These are phyloP conservation scores for Pseudogymnoascus sp. DNA, from an alignment of 2,329 filamentous ascomycete genomes.

Conservation along the genomic window DNA sequence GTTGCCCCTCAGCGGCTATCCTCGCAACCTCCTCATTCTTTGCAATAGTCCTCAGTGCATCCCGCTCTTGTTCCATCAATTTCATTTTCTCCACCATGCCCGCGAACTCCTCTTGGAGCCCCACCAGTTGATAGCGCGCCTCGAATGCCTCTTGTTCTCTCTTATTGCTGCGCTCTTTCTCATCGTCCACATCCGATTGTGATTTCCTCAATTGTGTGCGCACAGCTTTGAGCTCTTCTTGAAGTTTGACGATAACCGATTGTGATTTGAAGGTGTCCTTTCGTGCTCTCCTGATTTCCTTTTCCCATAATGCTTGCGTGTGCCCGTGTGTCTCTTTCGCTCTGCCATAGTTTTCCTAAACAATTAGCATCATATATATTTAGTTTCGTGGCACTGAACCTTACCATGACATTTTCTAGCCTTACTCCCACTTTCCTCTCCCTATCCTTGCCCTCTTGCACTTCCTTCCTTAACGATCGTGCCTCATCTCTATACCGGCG, in stretches of 20 bases:
- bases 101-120: conserved; percentile 57
- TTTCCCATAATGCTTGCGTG: conserved; percentile 61
- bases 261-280: conserved; percentile 72
- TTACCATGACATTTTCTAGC: conserved; percentile 60
- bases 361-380: conserved; percentile 23
- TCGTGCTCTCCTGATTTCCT: conserved; percentile 59
- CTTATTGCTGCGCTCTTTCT: conserved; percentile 51
- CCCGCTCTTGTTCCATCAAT: conserved; percentile 63
- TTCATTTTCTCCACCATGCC: conserved; percentile 54
- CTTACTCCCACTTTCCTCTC: conserved; percentile 59
- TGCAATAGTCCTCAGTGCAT: conserved; percentile 62
- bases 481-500: conserved; percentile 55
- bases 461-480: conserved; percentile 43
- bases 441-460: conserved; percentile 57
- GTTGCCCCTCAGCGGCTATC: conserved; percentile 61
- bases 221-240: conserved; percentile 61
- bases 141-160: conserved; percentile 63
- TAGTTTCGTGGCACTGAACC: conserved; percentile 24
- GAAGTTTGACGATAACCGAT: conserved; percentile 58
- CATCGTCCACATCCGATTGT: conserved; percentile 51
- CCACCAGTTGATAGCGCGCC: conserved; percentile 56
- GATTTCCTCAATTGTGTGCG: conserved; percentile 44
- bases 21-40: conserved; percentile 65
- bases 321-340: conserved; percentile 61
- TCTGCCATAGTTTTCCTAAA: conserved; percentile 59